phyloP scores from a whole-genome alignment of 192 early-diverging fungal species.

The Funneliformis mosseae region DNA sequence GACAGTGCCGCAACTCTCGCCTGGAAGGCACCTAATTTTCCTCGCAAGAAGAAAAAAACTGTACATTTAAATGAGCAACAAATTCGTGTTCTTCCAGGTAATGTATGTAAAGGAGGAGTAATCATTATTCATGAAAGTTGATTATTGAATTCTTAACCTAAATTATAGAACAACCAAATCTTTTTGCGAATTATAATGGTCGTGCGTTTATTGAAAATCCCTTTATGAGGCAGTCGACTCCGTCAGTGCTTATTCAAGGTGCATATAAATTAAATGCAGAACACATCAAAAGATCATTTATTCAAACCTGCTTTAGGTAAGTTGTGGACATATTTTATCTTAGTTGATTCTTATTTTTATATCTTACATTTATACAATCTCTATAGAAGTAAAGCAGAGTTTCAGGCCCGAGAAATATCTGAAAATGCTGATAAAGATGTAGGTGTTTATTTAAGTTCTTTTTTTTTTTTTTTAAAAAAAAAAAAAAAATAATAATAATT shows the following conservation, averaged over 20 bases:
- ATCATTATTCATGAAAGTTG: background rate
- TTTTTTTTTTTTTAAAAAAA: no score
- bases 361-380: no score
- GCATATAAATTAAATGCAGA: constrained; percentile 4
- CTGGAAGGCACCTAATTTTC: background rate
- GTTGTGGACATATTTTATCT: no score
- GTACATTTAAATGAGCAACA: background rate
- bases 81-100: constrained; percentile 4
- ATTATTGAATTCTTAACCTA: background rate
- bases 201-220: constrained; percentile 10
- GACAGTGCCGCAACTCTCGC: background rate
- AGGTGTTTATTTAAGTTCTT: no score
- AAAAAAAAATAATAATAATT: no score
- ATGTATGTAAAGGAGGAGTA: background rate
- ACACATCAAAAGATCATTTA: background rate
- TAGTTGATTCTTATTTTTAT: no score
- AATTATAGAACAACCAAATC: background rate
- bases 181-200: background rate
- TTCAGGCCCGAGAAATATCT: no score
- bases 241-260: background rate
- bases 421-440: no score
- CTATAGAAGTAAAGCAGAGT: no score
- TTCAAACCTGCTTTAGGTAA: constrained; percentile 2
- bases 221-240: constrained; percentile 1
- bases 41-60: constrained; percentile 5